phyloP scores from a whole-genome alignment of 805 yeast species.

The Wickerhamomyces tratensis region DNA sequence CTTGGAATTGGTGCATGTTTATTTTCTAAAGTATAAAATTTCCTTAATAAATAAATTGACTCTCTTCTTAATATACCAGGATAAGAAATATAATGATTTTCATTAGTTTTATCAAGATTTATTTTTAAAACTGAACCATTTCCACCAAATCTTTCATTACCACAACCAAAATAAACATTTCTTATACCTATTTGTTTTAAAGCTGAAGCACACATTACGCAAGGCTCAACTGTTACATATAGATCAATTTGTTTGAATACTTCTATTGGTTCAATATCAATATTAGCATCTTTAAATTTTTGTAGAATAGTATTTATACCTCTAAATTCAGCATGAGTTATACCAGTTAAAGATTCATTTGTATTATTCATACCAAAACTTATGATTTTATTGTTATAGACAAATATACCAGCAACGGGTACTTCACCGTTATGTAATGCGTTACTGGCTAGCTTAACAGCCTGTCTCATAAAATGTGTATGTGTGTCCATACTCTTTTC shows the following conservation, averaged over 20 bases:
- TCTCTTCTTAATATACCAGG: slow-evolving; percentile 80
- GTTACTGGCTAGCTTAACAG: slow-evolving; percentile 46
- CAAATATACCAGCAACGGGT: slow-evolving; percentile 79
- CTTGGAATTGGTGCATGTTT: slow-evolving; percentile 77
- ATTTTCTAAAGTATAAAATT: slow-evolving; percentile 81
- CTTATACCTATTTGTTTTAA: slow-evolving; percentile 69
- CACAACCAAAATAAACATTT: slow-evolving; percentile 82
- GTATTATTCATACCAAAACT: slow-evolving; percentile 83
- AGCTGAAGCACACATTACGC: slow-evolving; percentile 96
- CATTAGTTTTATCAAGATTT: slow-evolving; percentile 31
- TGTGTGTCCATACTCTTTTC: slow-evolving; percentile 4
- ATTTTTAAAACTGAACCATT: slow-evolving; percentile 77
- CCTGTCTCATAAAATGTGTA: slow-evolving; percentile 36
- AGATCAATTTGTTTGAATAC: slow-evolving; percentile 51
- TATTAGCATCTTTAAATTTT: slow-evolving; percentile 13
- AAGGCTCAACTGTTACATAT: slow-evolving; percentile 96
- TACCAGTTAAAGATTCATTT: slow-evolving; percentile 75
- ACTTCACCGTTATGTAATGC: slow-evolving; percentile 67
- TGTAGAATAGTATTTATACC: slow-evolving; percentile 52
- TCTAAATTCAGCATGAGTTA: slow-evolving; percentile 86
- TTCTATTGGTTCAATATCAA: too few relatives aligned
- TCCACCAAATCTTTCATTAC: slow-evolving; percentile 94
- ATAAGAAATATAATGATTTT: slow-evolving; percentile 36
- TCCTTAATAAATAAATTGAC: slow-evolving; percentile 71
- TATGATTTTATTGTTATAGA: slow-evolving; percentile 40